These are phyloP conservation scores for Suillus cothurnatus DNA, from an alignment of 768 basidiomycete genomes.

Conservation along the genomic window DNA sequence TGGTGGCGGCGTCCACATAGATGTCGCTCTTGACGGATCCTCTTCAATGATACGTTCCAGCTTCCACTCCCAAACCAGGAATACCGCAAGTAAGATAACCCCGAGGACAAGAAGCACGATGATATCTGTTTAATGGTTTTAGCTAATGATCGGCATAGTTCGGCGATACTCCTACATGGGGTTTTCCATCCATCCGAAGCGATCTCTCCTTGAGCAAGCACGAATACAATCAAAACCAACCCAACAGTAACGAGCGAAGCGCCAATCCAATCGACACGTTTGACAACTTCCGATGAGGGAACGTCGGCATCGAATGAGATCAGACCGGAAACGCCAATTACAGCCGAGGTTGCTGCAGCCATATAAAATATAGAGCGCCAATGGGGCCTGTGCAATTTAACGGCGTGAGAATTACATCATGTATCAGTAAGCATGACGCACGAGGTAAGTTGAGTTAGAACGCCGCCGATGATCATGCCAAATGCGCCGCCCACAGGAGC, in stretches of 20 bases:
- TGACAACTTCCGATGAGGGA: constrained; percentile 38
- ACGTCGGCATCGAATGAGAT: constrained; percentile 65
- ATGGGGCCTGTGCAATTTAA: constrained; percentile 33
- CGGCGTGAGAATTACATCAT: not conserved
- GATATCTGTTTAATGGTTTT: constrained; percentile 50
- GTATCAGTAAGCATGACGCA: constrained; percentile 21
- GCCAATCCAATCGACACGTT: constrained; percentile 78
- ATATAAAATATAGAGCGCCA: constrained; percentile 76
- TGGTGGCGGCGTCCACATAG: constrained; percentile 52
- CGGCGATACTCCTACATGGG: constrained; percentile 40
- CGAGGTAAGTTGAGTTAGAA: constrained; percentile 57
- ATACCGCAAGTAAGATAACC: constrained; percentile 53
- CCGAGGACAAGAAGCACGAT: constrained; percentile 68
- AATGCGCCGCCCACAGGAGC: constrained; percentile 79
- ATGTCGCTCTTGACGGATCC: constrained; percentile 19
- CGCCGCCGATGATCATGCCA: constrained; percentile 71
- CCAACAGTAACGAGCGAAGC: constrained; percentile 65
- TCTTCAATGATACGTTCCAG: constrained; percentile 43
- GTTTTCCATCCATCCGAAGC: constrained; percentile 65
- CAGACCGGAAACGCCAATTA: constrained; percentile 54
- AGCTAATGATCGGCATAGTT: constrained; percentile 23
- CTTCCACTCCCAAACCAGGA: constrained; percentile 67
- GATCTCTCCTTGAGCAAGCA: constrained; percentile 66
- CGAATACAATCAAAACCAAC: constrained; percentile 71
- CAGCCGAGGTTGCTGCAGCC: constrained; percentile 53